Evolutionary conservation across 75 land plant species (phyloP).

Genomic region (Picea sitchensis): DNA sequence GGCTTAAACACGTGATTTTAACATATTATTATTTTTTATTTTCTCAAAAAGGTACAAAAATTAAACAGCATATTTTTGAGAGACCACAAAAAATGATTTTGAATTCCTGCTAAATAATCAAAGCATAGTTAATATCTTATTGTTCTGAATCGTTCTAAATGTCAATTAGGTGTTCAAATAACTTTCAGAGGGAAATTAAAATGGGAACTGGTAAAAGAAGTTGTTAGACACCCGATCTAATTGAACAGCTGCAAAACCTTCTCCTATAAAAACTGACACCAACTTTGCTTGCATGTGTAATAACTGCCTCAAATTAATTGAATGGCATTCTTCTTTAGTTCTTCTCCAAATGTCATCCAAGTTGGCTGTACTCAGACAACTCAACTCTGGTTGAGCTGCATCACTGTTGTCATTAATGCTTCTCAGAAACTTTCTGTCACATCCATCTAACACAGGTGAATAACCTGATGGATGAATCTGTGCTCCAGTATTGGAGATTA

Average conservation of each 20-base stretch:
- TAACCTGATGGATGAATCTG: constrained; percentile 16
- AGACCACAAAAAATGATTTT: too few species aligned
- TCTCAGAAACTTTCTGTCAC: neutral
- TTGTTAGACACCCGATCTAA: constrained; percentile 14
- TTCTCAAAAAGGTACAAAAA: too few species aligned
- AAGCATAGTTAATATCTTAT: too few species aligned
- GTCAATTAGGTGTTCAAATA: too few species aligned
- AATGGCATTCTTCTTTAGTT: constrained; percentile 34
- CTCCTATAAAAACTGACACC: constrained; percentile 28
- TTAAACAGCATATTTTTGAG: too few species aligned
- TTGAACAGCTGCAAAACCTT: constrained; percentile 54
- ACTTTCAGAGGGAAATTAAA: too few species aligned
- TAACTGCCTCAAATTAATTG: constrained; percentile 37
- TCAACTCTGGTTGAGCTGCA: constrained; percentile 11
- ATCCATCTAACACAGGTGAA: neutral
- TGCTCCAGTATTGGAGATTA: constrained; percentile 1
- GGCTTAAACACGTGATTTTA: too few species aligned
- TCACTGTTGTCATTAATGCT: neutral
- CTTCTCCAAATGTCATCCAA: constrained; percentile 55
- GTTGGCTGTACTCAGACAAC: constrained; percentile 12
- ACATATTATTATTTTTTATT: too few species aligned
- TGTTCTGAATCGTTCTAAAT: too few species aligned
- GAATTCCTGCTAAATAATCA: too few species aligned
- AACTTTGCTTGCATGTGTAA: constrained; percentile 48
- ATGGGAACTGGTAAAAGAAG: too few species aligned